Base-by-base conservation (phyloP, 192 early-diverging fungal genomes). In the Glomus cerebriforme region DNA sequence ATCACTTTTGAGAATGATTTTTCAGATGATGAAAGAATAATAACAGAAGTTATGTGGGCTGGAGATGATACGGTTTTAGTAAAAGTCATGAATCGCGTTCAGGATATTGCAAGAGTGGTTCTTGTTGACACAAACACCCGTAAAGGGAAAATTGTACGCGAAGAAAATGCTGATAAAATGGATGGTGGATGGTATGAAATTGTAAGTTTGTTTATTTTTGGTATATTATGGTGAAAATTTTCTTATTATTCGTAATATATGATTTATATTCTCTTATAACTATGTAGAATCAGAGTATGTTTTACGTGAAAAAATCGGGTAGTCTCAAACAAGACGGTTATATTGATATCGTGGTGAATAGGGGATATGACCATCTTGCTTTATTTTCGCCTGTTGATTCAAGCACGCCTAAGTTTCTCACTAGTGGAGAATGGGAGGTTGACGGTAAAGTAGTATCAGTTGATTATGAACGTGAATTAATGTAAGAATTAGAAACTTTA, bases 81-180 rank as follows among this genome's bases (percentile, higher is more conserved):
- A 37, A 87, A 93, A 68, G 87, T 89, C 32, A 94, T 95, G 83
- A 99, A 99, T 79, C 86, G 97, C 22, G 92, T 98, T 26, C 97
- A 99, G 78, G 95, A 96, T 81, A 87, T 90, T 4, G 86, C 92
- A 78, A 86, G 90, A 24, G 81, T 95, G 37, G 94, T 91, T 68
- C 66, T 95, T 32, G 78, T 87, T 1, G 79, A 84, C 8, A 82
- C 82, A 13, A 66, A 79, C 37, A 75, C 83, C 34, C 77, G 85
- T 19, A 79, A 75, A 5, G 88, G 86, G 22, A 81, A 64, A 67
- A 78, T 87, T 59, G 86, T 91, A 34, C 85, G 88, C 7, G 92
- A 93, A 75, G 89, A 87, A 79, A 90, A 86, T 69, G 88, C 93
- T 15, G 79, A 81, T 15, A 79, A 79, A 45, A 59, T 89, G 81